phyloP scores from a whole-genome alignment of 768 basidiomycete genomes.

The Clitopilus passeckerianus region DNA sequence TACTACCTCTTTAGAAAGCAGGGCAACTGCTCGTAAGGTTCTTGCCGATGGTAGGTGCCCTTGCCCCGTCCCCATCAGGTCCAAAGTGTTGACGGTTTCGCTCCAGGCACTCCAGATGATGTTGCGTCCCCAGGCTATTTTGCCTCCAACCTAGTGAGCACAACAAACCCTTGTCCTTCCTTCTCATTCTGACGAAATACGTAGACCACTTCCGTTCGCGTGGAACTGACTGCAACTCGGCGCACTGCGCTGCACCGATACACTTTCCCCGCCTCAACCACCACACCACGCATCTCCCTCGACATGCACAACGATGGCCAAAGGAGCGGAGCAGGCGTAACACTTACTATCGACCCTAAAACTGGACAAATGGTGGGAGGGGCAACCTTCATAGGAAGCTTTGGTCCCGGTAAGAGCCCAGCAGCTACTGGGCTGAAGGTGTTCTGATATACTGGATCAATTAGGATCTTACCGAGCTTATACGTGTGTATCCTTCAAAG shows the following conservation, averaged over 20 bases:
- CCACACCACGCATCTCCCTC: conserved; percentile 46
- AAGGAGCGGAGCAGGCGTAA: conserved; percentile 41
- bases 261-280: conserved; percentile 44
- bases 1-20: conserved; percentile 35
- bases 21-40: conserved; percentile 42
- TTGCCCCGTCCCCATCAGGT: background rate
- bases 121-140: conserved; percentile 65
- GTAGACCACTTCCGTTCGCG: conserved; percentile 51
- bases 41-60: conserved; percentile 37
- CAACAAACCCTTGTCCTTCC: no score
- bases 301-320: conserved; percentile 64
- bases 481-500: conserved; percentile 2
- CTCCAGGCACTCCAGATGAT: conserved; percentile 53
- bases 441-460: background rate
- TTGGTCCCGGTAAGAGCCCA: conserved; percentile 39
- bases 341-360: conserved; percentile 40
- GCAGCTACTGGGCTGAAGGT: background rate
- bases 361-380: conserved; percentile 46
- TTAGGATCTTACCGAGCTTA: background rate
- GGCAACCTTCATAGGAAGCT: conserved; percentile 45
- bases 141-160: conserved; percentile 47
- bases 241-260: conserved; percentile 58
- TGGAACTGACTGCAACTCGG: conserved; percentile 56
- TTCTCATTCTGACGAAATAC: no score
- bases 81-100: background rate